A percentile compares a stretch with the other conserved stretches of the same genome.
phyloP scores from a whole-genome alignment of 140 eudicot species.

The Senecio squalidus region DNA sequence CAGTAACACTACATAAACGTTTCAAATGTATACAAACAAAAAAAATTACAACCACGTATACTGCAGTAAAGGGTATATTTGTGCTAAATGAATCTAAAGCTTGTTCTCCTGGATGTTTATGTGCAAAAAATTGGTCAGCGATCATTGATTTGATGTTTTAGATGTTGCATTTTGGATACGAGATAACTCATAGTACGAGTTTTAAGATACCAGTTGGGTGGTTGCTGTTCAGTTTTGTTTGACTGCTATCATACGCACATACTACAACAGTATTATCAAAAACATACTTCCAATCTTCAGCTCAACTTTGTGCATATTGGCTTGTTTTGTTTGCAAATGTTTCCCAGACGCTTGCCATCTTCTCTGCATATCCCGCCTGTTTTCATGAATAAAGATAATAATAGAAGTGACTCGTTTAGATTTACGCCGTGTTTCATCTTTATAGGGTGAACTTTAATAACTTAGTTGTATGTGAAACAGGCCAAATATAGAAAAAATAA shows the following conservation, averaged over 20 bases:
- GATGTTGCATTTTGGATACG: background rate
- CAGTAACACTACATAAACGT: no score
- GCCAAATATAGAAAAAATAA: no score
- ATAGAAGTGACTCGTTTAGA: no score
- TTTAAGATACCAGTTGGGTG: conserved; percentile 10
- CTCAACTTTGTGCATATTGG: conserved; percentile 40
- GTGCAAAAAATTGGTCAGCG: background rate
- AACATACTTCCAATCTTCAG: conserved; percentile 7
- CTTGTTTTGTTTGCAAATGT: conserved; percentile 70
- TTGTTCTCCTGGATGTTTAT: no score
- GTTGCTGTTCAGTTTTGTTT: conserved; percentile 9
- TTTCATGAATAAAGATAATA: conserved; percentile 3
- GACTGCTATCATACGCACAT: conserved; percentile 4
- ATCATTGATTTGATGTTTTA: background rate
- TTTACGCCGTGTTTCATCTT: no score
- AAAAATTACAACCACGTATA: background rate
- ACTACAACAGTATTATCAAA: conserved; percentile 4
- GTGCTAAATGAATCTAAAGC: no score
- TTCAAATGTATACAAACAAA: background rate
- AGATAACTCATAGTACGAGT: background rate
- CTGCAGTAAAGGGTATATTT: no score
- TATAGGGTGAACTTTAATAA: no score
- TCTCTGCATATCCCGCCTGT: conserved; percentile 96
- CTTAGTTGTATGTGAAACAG: background rate
- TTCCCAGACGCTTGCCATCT: conserved; percentile 82